Evolutionary conservation across 2,329 filamentous ascomycete genomes (phyloP), one percentile per base, ranked within the genome.

Genomic region (Mycocentrospora acerina): DNA sequence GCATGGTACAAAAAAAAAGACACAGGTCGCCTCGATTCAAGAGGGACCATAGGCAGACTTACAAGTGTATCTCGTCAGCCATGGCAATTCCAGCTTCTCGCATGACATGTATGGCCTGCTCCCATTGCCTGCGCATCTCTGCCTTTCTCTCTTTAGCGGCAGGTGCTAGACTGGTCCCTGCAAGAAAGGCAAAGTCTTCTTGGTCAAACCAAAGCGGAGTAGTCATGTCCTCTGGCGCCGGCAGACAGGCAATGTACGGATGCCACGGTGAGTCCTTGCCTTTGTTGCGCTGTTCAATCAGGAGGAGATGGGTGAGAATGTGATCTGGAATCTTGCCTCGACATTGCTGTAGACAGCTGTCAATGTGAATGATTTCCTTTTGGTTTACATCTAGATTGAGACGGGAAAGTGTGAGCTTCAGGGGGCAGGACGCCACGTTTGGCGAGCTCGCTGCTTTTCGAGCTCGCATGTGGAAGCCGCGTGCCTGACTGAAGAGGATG

Each of bases 201-300:
- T 63, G 51, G 16, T 57, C 37, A 34, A 68, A 69, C 58, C 59
- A 70, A 7, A 69, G 42, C 12, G 67, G 62, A 10, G 67, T 68
- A n/a, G 51, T 59, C 57, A 70, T 56, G 12, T 43, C 46, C 15
- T 60, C 49, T 10, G 53, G 42, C 9, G 17, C 45, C 9, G 67
- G 67, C 30, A 70, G 51, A 31, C 59, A 60, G 14, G 48, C 46
- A 33, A 70, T 60, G 41, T 70, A 70, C 18, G 59, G 50, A 17
- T 54, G 35, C 67, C 67, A 70, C 42, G 51, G 56, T 11, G 63
- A 66, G 1, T 48, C 37, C n/a, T 24, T 49, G 33, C 32, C 51
- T 43, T 36, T 53, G 19, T 37, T 46, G 24, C 50, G 50, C 45
- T 69, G 64, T 46, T 69, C 64, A 27, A 64, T 51, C 36, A 69